Evolutionary conservation across 345 rosid species (phyloP), one percentile per base, ranked within the genome.

Genomic region (Microthlaspi erraticum): DNA sequence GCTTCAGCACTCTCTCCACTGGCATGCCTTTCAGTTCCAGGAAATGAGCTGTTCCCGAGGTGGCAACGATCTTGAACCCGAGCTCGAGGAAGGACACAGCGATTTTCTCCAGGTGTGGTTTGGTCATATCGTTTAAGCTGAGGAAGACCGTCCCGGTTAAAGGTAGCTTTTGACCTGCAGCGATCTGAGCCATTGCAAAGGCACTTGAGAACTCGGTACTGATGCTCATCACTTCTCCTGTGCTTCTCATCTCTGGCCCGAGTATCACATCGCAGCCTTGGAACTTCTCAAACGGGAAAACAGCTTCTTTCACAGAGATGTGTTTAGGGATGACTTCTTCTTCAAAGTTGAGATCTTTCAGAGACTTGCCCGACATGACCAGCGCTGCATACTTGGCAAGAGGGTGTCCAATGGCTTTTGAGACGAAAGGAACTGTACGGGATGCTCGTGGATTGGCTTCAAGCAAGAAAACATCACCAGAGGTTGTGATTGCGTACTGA

Each of bases 391-490:
- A 94, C 72, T 91, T 89, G 36, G 97, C 98, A 71, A 87, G 79
- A 8, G 97, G 99, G 66, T 91, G 98, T 31, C 99, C 99, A 58
- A 89, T 94, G 33, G 96, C 87, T 85, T 94, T 89, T n/a, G 99
- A 91, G 73, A 94, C 98, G 75, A 94, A 94, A 38, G 99, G 98
- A 46, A 94, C 93, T 7, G 98, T 91, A 17, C 96, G 93, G 29
- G 98, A 94, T 75, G 99, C 98, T 59, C 97, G 91, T 29, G 99
- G 98, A 80, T 94, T 94, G 14, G 97, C 99, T 81, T 94, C 99
- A 1, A 94, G 96, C 80, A 93, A 82, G 83, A 82, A 94, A 67
- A 91, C 99, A 60, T 89, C 89, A 32, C 88, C 88, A 26, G 91
- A 81, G 23, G 86, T 67, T 50, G 98, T 82, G 64, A 94, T 91